phyloP scores from a whole-genome alignment of 2,329 filamentous ascomycete species.

The Diatrype stigma region DNA sequence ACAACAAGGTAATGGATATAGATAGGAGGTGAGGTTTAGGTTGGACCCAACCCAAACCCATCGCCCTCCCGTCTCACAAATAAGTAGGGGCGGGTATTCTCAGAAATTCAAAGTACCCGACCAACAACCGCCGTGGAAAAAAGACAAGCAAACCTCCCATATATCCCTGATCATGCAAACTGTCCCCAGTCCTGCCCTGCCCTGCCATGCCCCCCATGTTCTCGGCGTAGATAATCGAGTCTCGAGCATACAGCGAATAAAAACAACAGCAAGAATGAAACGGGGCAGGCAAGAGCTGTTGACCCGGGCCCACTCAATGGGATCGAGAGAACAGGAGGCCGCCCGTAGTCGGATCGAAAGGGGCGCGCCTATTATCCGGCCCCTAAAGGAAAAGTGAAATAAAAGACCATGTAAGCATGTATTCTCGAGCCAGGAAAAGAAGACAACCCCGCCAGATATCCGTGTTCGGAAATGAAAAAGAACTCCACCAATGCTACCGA shows the following conservation, averaged over 20 bases:
- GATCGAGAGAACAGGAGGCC: neutral
- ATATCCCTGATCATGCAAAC: slow-evolving; percentile 18
- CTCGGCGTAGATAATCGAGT: neutral
- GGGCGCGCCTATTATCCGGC: neutral
- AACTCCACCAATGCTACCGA: slow-evolving; percentile 26
- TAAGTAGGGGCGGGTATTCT: neutral
- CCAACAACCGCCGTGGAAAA: neutral
- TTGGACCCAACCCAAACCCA: too few species aligned
- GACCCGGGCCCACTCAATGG: neutral
- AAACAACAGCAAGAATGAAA: neutral
- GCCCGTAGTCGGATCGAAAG: neutral
- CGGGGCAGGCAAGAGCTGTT: neutral
- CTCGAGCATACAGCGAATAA: neutral
- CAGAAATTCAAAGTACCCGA: neutral
- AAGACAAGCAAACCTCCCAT: neutral
- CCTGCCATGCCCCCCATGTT: neutral
- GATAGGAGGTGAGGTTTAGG: too few species aligned
- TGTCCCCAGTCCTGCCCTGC: slow-evolving; percentile 5
- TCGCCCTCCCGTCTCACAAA: neutral
- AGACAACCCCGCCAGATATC: neutral
- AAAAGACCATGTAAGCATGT: neutral
- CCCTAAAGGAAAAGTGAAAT: too few species aligned
- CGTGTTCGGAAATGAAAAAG: slow-evolving; percentile 2
- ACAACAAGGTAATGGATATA: too few species aligned
- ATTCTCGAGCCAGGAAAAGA: neutral